These are phyloP conservation scores for Coniella lustricola DNA, from an alignment of 2,329 filamentous ascomycete species.

Conservation along the genomic window DNA sequence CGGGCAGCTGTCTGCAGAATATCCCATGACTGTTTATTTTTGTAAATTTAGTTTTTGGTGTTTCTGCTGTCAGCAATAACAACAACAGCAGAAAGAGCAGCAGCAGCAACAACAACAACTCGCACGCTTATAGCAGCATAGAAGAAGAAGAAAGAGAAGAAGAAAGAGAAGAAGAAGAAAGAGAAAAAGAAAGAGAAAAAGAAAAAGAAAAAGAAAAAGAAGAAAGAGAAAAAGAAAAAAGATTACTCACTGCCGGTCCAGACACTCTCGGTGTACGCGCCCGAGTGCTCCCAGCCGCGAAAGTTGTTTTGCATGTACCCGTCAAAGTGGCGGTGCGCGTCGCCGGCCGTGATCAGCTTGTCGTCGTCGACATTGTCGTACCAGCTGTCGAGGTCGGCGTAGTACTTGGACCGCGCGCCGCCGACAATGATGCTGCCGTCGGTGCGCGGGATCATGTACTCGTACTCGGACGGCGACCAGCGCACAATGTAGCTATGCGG, in stretches of 20 bases:
- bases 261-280: slow-evolving; percentile 27
- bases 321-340: slow-evolving; percentile 34
- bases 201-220: no score
- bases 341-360: slow-evolving; percentile 26
- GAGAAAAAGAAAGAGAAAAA: no score
- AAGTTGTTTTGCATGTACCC: slow-evolving; percentile 40
- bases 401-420: slow-evolving; percentile 31
- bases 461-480: slow-evolving; percentile 18
- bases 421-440: slow-evolving; percentile 38
- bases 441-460: slow-evolving; percentile 33
- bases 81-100: no score
- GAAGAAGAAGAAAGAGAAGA: no score
- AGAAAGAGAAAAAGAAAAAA: no score
- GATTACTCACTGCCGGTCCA: slow-evolving; percentile 35
- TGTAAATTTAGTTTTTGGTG: no score
- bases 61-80: no score
- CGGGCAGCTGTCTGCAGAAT: slow-evolving; percentile 34
- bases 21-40: slow-evolving; percentile 37
- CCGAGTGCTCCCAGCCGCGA: slow-evolving; percentile 37
- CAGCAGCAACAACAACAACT: no score
- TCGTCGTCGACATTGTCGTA: slow-evolving; percentile 37
- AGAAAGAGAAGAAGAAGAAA: no score
- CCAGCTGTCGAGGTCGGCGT: slow-evolving; percentile 29
- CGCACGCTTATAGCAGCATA: no score
- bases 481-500: slow-evolving; percentile 20